Evolutionary conservation across 805 yeast species (phyloP), one percentile per base, ranked within the genome.

Genomic region (Cyberlindnera maritima): DNA sequence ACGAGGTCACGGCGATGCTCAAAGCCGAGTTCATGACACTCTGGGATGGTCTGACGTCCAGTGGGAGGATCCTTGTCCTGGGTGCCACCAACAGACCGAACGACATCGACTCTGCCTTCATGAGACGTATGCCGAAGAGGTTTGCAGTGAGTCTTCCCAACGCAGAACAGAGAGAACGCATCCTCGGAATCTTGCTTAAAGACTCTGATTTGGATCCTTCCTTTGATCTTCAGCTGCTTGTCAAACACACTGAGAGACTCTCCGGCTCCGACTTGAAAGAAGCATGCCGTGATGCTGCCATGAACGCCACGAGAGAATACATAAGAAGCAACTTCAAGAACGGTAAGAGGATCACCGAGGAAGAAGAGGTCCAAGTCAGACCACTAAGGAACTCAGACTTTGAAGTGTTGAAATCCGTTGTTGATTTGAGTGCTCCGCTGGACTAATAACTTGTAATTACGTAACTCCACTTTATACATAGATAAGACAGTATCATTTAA

Each of bases 1-100:
- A 92, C 67, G 99, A 92, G 67, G 90, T 88, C n/a, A 90, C 96
- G 26, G 88, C 97, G 1, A 84, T 85, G 77, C 72, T 92, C 52
- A 92, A 92, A 67, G 96, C 98, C 1, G 98, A 92, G 66, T 94
- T 92, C 61, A 92, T 92, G 97, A 89, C 97, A 0, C 70, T 92
- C 42, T 92, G 98, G 98, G 99, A 92, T 65, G 99, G 99, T 0
- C 71, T 92, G 28, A 68, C 78, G 8, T 76, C 86, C 10, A 79
- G 83, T 49, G 96, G 96, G 2, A 74, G 96, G 39, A 78, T 94
- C 4, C 70, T 92, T 70, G 89, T 92, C 2, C 76, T 92, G 58
- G 99, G 98, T 3, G 98, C 98, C 10, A 92, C 99, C 0, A 92
- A 92, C 64, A 74, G 99, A 54, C 90, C 94, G 36, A 77, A 79